Conservation (phyloP, 495 filamentous ascomycete species). For the Rusavskia elegans region DNA sequence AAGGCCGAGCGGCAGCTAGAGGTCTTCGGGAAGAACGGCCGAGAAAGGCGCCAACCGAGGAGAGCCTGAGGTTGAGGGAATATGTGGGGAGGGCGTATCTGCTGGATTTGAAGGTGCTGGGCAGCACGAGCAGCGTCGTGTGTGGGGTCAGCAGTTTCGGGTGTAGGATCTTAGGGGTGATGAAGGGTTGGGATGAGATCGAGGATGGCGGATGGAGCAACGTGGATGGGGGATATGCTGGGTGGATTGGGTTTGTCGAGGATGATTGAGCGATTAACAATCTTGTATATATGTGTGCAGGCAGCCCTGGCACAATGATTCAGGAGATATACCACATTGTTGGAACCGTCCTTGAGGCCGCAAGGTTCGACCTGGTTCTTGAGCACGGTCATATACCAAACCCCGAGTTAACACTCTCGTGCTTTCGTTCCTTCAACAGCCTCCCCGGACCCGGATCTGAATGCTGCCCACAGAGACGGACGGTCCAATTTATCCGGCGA, state of each 20-base stretch:
- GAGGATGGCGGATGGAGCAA: constrained; percentile 42
- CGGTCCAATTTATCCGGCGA: too few relatives aligned
- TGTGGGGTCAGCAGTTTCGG: constrained; percentile 50
- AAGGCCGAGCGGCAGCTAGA: constrained; percentile 12
- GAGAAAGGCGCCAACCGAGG: background rate
- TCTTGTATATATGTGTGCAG: background rate
- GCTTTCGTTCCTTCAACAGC: too few relatives aligned
- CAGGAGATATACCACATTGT: too few relatives aligned
- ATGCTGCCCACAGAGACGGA: too few relatives aligned
- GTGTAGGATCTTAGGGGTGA: constrained; percentile 54
- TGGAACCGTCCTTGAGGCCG: too few relatives aligned
- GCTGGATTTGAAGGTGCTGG: constrained; percentile 53
- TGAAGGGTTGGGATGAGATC: constrained; percentile 67
- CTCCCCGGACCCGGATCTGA: too few relatives aligned
- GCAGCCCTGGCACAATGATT: background rate
- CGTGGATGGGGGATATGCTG: constrained; percentile 47
- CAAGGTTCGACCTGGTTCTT: too few relatives aligned
- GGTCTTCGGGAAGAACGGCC: constrained; percentile 5
- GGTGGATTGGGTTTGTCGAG: constrained; percentile 24
- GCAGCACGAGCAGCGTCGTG: constrained; percentile 39
- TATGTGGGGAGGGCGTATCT: constrained; percentile 55
- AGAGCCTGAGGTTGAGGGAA: constrained; percentile 38
- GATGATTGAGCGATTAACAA: constrained; percentile 14
- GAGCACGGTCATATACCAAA: too few relatives aligned
- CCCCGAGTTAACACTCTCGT: too few relatives aligned